A percentile compares a stretch with the other conserved stretches of the same genome.
Evolutionary conservation across 805 yeast genomes (phyloP).

Genomic region (Hanseniaspora valbyensis): DNA sequence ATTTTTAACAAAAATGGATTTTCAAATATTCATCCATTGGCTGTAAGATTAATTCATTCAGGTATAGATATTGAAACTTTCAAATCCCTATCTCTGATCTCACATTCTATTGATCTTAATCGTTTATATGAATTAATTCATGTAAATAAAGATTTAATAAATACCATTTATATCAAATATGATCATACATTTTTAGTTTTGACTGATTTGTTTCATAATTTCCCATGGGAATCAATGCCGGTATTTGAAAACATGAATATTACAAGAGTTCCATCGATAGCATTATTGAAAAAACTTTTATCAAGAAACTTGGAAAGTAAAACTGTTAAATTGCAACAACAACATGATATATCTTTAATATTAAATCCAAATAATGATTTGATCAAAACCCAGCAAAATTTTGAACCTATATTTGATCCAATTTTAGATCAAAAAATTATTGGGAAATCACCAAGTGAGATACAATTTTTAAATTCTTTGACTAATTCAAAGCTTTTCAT

Average conservation of each 20-base stretch:
- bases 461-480: slow-evolving; percentile 37
- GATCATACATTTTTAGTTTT: slow-evolving; percentile 61
- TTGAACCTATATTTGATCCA: slow-evolving; percentile 31
- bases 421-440: slow-evolving; percentile 29
- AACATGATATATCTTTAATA: slow-evolving; percentile 43
- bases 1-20: not conserved
- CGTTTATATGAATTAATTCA: not conserved
- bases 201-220: slow-evolving; percentile 48
- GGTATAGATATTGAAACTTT: not conserved
- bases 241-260: slow-evolving; percentile 45
- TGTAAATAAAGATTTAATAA: not conserved
- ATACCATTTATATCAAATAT: not conserved
- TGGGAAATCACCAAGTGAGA: slow-evolving; percentile 44
- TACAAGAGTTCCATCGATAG: slow-evolving; percentile 64
- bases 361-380: slow-evolving; percentile 80
- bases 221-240: slow-evolving; percentile 87
- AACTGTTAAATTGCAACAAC: slow-evolving; percentile 20
- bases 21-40: not conserved
- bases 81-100: not conserved
- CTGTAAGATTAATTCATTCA: slow-evolving; percentile 5
- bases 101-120: not conserved
- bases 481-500: slow-evolving; percentile 42
- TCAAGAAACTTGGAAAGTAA: slow-evolving; percentile 16
- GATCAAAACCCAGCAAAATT: slow-evolving; percentile 48
- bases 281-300: slow-evolving; percentile 34